A percentile compares a stretch with the other conserved stretches of the same genome.
These are phyloP conservation scores for Entomortierella parvispora DNA, from an alignment of 192 early-diverging fungal species.

Conservation along the genomic window DNA sequence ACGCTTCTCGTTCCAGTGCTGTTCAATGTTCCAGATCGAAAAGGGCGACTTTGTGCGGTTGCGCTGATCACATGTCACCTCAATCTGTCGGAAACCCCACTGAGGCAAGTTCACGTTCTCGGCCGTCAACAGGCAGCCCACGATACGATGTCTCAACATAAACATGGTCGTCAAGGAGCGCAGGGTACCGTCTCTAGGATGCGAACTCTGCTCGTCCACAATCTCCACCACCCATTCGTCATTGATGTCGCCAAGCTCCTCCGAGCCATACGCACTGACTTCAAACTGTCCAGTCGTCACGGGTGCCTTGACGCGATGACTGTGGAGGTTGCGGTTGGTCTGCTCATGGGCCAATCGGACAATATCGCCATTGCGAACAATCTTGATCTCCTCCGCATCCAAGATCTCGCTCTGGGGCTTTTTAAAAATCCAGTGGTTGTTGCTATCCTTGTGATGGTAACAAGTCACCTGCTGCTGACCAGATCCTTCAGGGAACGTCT, in stretches of 20 bases:
- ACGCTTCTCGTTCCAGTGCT: conserved; percentile 82
- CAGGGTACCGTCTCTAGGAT: conserved; percentile 58
- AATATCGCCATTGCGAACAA: conserved; percentile 80
- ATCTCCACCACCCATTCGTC: conserved; percentile 94
- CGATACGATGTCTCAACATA: conserved; percentile 75
- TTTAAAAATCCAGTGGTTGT: conserved; percentile 91
- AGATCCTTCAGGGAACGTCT: conserved; percentile 79
- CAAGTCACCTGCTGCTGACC: conserved; percentile 98
- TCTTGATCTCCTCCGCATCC: conserved; percentile 62
- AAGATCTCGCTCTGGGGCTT: conserved; percentile 44
- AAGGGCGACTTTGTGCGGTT: conserved; percentile 65
- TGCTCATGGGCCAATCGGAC: conserved; percentile 81
- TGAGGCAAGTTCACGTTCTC: conserved; percentile 84
- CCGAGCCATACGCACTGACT: conserved; percentile 90
- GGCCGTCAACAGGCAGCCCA: conserved; percentile 83
- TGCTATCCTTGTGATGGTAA: conserved; percentile 92
- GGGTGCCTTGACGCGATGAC: conserved; percentile 81
- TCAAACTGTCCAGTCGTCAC: conserved; percentile 83
- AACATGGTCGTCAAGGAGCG: conserved; percentile 85
- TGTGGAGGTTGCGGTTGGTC: conserved; percentile 87
- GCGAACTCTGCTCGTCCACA: conserved; percentile 69
- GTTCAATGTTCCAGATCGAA: conserved; percentile 95
- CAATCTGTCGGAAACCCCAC: conserved; percentile 97
- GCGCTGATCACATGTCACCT: conserved; percentile 87
- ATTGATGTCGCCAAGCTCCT: conserved; percentile 76